Base-by-base conservation (phyloP, 495 filamentous ascomycete genomes). In the Glarea lozoyensis region DNA sequence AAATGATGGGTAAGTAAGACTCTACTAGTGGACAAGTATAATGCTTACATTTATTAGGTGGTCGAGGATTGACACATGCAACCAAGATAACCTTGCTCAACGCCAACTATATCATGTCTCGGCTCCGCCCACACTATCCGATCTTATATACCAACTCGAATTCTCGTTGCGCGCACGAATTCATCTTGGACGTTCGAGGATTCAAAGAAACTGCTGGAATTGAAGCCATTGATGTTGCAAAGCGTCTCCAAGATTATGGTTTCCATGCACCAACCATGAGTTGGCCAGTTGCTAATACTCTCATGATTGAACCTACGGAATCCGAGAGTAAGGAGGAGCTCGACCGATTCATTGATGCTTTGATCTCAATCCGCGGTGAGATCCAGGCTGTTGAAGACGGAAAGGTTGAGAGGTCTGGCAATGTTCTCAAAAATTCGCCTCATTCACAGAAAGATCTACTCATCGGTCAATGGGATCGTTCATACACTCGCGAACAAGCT, bases 281-380 rank as follows among this genome's bases (percentile, higher is more conserved):
- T 57, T 98, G 88, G 88, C 92, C 92, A 4, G 90, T 98, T 2
- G 72, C 88, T 34, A 92, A 92, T 62, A 98, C 92, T 1, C 77
- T 98, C 15, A 98, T 98, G 92, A 94, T 98, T 52, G 92, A 98
- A 69, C 92, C 92, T 23, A 98, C 92, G 0, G 92, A 98, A 67
- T 88, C 81, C 13, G 92, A 98, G 66, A 86, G 78, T 61, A 84
- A 93, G 60, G 84, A 84, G 48, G 92, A 98, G 66, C 75, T 98
- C 1, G 93, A 97, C 62, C 81, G 92, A 4, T 98, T 96, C 70
- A 87, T 88, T 48, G 82, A 96, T 46, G 88, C 93, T 2, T 69
- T 98, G 19, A 88, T 98, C 51, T 77, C 76, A 43, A 97, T 98
- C 59, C 79, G 93, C 24, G 59, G 71, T 34, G 92, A 98, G 65